phyloP scores from a whole-genome alignment of 1,139 yeast genomes.

The Magnusiomyces magnusii region DNA sequence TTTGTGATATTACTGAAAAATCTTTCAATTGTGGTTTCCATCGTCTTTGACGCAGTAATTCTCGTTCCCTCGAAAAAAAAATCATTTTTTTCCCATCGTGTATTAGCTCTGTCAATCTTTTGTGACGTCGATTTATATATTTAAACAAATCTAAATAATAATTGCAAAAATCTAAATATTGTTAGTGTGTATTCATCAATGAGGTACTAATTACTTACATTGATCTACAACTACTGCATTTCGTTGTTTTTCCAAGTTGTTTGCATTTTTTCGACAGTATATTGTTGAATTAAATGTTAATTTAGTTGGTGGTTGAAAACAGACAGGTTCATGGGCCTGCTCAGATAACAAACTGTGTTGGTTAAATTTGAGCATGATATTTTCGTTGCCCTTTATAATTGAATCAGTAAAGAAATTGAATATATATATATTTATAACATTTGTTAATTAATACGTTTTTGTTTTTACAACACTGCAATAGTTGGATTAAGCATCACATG shows the following conservation, averaged over 20 bases:
- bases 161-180: not conserved
- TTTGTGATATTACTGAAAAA: conserved; percentile 13
- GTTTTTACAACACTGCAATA: no score
- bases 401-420: no score
- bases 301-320: no score
- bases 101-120: not conserved
- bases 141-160: not conserved
- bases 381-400: no score
- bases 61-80: not conserved
- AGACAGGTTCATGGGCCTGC: no score
- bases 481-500: no score
- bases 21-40: conserved; percentile 3
- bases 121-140: not conserved
- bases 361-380: no score
- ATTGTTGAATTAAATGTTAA: not conserved
- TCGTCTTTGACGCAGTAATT: not conserved
- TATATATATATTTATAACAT: no score
- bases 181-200: not conserved
- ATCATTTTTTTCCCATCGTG: not conserved
- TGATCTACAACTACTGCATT: not conserved
- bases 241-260: not conserved
- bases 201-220: not conserved
- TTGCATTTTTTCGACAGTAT: not conserved
- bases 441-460: no score
- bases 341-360: no score